Conservation (phyloP, 1,139 yeast species). For the Suhomyces wounanorum region DNA sequence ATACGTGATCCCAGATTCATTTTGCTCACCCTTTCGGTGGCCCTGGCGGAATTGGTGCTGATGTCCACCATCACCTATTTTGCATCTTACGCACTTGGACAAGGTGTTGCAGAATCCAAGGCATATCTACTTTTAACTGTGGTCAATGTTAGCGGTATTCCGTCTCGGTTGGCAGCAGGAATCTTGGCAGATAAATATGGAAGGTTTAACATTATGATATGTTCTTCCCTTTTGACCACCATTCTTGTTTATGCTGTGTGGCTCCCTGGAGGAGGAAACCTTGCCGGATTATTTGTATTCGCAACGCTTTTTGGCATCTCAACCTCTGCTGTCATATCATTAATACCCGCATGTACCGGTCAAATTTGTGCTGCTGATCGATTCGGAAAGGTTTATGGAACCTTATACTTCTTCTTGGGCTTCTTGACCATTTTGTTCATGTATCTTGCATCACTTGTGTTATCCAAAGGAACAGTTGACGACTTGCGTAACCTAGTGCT, state of each 20-base stretch:
- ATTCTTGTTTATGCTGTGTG: constrained; percentile 28
- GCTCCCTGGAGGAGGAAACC: constrained; percentile 31
- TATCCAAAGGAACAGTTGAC: constrained; percentile 7
- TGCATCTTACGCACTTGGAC: constrained; percentile 32
- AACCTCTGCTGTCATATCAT: constrained; percentile 33
- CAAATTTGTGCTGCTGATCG: constrained; percentile 32
- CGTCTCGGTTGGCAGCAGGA: constrained; percentile 36
- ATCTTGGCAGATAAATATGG: constrained; percentile 34
- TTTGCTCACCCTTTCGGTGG: constrained; percentile 43
- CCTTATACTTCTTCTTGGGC: constrained; percentile 29
- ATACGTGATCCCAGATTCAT: constrained; percentile 43
- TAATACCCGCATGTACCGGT: constrained; percentile 35
- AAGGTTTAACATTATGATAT: constrained; percentile 31
- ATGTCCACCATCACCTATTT: constrained; percentile 45
- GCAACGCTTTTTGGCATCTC: constrained; percentile 28
- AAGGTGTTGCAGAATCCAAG: constrained; percentile 24
- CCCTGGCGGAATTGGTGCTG: constrained; percentile 50
- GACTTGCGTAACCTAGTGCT: constrained; percentile 15
- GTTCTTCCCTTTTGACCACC: constrained; percentile 22
- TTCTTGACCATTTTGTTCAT: constrained; percentile 35
- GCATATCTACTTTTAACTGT: constrained; percentile 32
- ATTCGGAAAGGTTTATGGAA: constrained; percentile 34
- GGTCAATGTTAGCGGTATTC: constrained; percentile 32
- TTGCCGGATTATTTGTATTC: constrained; percentile 29
- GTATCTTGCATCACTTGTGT: constrained; percentile 40